A percentile compares a stretch with the other conserved stretches of the same genome.
Conservation (phyloP, 2,329 filamentous ascomycete genomes). For the Rhynchosporium graminicola region DNA sequence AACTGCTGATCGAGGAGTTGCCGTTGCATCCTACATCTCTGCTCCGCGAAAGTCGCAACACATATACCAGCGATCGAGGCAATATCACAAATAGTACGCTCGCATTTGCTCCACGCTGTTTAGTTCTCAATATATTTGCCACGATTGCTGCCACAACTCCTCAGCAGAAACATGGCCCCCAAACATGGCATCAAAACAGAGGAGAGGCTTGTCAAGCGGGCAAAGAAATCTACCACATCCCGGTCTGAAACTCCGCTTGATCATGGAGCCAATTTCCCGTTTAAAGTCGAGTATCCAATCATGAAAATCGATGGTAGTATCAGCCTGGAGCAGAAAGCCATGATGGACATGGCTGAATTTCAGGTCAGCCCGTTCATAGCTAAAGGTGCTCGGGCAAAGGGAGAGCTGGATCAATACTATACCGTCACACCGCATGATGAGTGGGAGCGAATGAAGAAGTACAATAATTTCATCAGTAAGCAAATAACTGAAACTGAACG, state of each 20-base stretch:
- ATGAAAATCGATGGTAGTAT: slow-evolving; percentile 12
- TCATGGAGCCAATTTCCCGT: slow-evolving; percentile 25
- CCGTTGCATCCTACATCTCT: too few species aligned
- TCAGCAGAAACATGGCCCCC: slow-evolving; percentile 32
- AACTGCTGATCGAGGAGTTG: background rate
- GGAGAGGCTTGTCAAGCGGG: slow-evolving; percentile 28
- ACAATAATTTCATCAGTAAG: slow-evolving; percentile 50
- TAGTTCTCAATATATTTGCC: too few species aligned
- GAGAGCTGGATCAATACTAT: slow-evolving; percentile 37
- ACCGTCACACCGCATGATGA: slow-evolving; percentile 39
- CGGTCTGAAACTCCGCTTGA: slow-evolving; percentile 25
- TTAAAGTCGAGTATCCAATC: slow-evolving; percentile 28
- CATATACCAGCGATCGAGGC: too few species aligned
- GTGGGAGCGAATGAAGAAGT: slow-evolving; percentile 45
- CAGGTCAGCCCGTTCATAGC: slow-evolving; percentile 34
- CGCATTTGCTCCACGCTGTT: background rate
- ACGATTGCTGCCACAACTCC: background rate
- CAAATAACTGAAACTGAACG: slow-evolving; percentile 9
- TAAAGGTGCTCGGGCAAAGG: slow-evolving; percentile 28
- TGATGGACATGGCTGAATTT: slow-evolving; percentile 25
- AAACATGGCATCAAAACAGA: slow-evolving; percentile 32
- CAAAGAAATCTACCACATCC: slow-evolving; percentile 32
- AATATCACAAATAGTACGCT: background rate
- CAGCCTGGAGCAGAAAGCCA: slow-evolving; percentile 23
- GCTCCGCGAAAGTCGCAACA: too few species aligned